phyloP scores from a whole-genome alignment of 345 rosid species.

The Sisymbrium altissimum region DNA sequence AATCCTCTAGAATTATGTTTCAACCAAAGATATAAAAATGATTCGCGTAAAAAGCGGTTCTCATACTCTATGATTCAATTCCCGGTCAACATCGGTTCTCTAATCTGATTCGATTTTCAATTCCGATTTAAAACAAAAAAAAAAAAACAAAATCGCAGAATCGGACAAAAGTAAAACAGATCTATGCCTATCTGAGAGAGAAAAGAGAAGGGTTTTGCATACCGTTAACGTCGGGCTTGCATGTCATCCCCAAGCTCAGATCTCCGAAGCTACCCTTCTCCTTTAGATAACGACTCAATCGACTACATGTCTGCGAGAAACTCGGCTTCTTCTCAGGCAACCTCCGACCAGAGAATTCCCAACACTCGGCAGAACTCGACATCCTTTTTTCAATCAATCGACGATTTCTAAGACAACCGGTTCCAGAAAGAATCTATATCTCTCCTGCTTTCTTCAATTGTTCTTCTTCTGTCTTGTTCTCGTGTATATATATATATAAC shows the following conservation, averaged over 20 bases:
- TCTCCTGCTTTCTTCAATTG: background rate
- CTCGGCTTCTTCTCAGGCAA: constrained; percentile 50
- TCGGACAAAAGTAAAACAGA: background rate
- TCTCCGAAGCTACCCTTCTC: constrained; percentile 69
- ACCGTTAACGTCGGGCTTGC: constrained; percentile 48
- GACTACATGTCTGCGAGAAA: constrained; percentile 60
- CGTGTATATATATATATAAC: background rate
- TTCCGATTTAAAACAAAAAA: too few relatives aligned
- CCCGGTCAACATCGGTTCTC: too few relatives aligned
- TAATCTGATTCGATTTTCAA: too few relatives aligned
- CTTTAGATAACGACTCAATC: constrained; percentile 75
- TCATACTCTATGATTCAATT: background rate
- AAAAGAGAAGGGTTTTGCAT: background rate
- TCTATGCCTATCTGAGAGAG: background rate
- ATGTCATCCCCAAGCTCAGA: constrained; percentile 61
- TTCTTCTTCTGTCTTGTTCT: background rate
- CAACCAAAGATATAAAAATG: too few relatives aligned
- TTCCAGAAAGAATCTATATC: background rate
- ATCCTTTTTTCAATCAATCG: too few relatives aligned
- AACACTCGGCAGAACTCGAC: constrained; percentile 53
- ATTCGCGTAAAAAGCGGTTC: too few relatives aligned
- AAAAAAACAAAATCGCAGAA: too few relatives aligned
- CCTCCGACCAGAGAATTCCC: constrained; percentile 34
- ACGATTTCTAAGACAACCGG: too few relatives aligned
- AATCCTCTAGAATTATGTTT: too few relatives aligned